These are phyloP conservation scores for Wickerhamomyces sp. DNA, from an alignment of 1,139 yeast species.

Conservation along the genomic window DNA sequence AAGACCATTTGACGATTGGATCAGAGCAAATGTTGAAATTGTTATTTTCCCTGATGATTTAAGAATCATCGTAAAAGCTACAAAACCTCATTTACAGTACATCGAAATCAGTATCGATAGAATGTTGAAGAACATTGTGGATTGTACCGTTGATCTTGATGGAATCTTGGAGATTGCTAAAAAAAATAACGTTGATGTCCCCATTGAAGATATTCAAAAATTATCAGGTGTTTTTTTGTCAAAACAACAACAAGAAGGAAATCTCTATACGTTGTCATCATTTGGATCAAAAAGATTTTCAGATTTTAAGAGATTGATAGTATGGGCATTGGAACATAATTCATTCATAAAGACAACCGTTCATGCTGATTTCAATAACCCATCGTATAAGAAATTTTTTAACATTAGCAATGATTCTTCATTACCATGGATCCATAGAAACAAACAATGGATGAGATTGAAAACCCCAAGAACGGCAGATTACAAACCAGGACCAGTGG, in stretches of 20 bases:
- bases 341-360: conserved; percentile 13
- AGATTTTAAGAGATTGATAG: conserved; percentile 18
- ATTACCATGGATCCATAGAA: conserved; percentile 22
- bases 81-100: conserved; percentile 27
- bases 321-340: conserved; percentile 22
- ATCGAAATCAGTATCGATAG: conserved; percentile 31
- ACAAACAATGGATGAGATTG: conserved; percentile 16
- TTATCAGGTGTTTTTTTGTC: conserved; percentile 19
- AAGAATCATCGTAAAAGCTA: conserved; percentile 27
- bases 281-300: conserved; percentile 13
- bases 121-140: conserved; percentile 33
- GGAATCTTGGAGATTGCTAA: conserved; percentile 15
- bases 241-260: conserved; percentile 4
- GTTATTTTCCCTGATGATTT: conserved; percentile 29
- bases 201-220: conserved; percentile 19
- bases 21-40: conserved; percentile 36
- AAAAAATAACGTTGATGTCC: conserved; percentile 8
- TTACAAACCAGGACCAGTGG: conserved; percentile 4
- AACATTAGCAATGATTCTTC: conserved; percentile 12
- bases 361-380: conserved; percentile 8
- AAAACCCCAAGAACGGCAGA: conserved; percentile 12
- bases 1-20: conserved; percentile 32
- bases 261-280: conserved; percentile 15
- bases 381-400: conserved; percentile 8
- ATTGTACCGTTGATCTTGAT: conserved; percentile 29